Evolutionary conservation across 371 early-diverging fungal genomes (phyloP).

Genomic region (Coemansia sp.): DNA sequence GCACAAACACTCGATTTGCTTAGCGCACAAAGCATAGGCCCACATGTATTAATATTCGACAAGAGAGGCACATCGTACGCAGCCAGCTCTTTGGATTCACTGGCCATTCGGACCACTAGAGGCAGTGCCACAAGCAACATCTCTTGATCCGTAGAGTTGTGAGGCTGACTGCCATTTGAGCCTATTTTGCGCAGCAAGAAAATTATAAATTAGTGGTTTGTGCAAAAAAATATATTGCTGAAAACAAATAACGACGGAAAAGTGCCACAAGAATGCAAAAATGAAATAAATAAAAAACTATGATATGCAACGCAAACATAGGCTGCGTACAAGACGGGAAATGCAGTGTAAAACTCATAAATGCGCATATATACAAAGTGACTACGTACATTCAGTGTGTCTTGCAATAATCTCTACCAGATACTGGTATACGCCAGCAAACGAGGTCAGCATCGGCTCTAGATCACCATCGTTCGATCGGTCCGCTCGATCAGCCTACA

Average conservation of each 20-base stretch:
- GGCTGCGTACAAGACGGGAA: neutral
- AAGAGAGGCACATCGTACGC: constrained; percentile 1
- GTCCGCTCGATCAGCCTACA: constrained; percentile 18
- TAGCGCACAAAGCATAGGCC: neutral
- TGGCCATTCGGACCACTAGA: neutral
- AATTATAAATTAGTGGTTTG: neutral
- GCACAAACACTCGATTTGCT: neutral
- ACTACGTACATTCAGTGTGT: constrained; percentile 46
- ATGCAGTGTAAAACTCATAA: constrained; percentile 2
- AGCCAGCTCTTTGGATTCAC: neutral
- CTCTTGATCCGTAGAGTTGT: neutral
- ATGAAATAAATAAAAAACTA: neutral
- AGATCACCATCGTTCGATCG: constrained; percentile 2
- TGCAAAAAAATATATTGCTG: neutral
- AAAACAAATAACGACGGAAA: neutral
- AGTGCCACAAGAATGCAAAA: neutral
- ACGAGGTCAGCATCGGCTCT: constrained; percentile 25
- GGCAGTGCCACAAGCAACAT: constrained; percentile 18
- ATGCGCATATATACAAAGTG: constrained; percentile 8
- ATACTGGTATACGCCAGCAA: constrained; percentile 39
- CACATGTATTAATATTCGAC: neutral
- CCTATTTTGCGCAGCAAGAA: neutral
- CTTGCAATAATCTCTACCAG: constrained; percentile 42
- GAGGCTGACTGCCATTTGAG: neutral
- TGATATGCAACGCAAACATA: neutral